Evolutionary conservation across 805 yeast species (phyloP).

Genomic region (Metschnikowia continentalis): DNA sequence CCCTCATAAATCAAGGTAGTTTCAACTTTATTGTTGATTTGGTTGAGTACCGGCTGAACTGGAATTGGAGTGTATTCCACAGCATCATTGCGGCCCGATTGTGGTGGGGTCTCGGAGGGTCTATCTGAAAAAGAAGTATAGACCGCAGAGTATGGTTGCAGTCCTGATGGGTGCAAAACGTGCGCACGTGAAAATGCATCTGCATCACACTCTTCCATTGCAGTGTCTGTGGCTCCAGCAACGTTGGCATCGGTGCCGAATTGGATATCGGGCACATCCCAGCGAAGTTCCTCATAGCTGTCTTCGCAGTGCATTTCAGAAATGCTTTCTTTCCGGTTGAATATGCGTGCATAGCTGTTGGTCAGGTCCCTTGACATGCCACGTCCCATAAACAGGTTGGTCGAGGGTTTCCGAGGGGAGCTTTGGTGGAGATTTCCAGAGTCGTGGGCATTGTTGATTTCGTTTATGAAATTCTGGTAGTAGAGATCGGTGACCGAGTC

Average conservation of each 20-base stretch:
- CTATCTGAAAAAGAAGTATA: not conserved
- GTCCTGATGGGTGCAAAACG: not conserved
- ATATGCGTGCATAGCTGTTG: too few species aligned
- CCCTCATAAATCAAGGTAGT: too few species aligned
- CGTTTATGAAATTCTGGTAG: not conserved
- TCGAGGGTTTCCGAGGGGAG: not conserved
- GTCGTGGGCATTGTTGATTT: not conserved
- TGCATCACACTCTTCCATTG: constrained; percentile 1
- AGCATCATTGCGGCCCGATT: not conserved
- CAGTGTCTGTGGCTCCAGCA: not conserved
- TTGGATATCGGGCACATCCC: not conserved
- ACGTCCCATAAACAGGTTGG: not conserved
- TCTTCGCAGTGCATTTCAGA: not conserved
- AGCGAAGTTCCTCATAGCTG: not conserved
- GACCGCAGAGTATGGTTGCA: not conserved
- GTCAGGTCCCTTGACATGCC: not conserved
- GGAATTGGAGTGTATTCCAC: not conserved
- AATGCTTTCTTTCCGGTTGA: not conserved
- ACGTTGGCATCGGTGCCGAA: not conserved
- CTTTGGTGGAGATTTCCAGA: not conserved
- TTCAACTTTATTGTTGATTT: too few species aligned
- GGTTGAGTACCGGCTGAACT: not conserved
- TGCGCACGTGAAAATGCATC: not conserved
- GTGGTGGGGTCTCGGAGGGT: not conserved
- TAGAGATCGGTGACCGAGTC: not conserved